Base-by-base conservation (phyloP, 2,329 filamentous ascomycete species). In the Scedosporium boydii region DNA sequence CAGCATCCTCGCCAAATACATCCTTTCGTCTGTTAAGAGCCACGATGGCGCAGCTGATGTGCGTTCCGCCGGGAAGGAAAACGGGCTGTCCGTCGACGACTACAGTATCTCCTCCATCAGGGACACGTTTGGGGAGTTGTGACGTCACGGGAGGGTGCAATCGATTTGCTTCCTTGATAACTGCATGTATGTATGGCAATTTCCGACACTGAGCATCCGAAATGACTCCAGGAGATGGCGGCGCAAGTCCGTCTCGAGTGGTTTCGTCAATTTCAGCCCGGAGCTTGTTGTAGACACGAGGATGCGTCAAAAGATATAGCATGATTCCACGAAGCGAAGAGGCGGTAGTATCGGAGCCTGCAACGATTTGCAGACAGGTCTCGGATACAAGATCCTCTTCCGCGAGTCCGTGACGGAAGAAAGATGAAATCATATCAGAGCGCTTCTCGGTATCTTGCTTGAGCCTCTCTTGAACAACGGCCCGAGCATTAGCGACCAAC, bases 301-400 rank as follows among this genome's bases (percentile, higher is more conserved):
- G 79, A 21, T 76, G 78, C n/a, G 77, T 80, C 18, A 80, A 76
- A 61, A 86, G 68, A 67, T 82, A 77, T 18, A 85, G 75, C 62
- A 86, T 65, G 1, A 77, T 82, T 46, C 78, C 74, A 1, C 83
- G 78, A 6, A 86, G 77, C 1, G 77, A 77, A 0, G 80, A 82
- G 0, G 83, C 81, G 0, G 82, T 83, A 3, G 82, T 85, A 64
- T 86, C 83, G 0, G 81, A 81, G 3, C 83, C 84, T 2, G 82
- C 83, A 4, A 83, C 73, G 67, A 76, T 73, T 62, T 77, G 72
- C 64, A 75, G 68, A 2, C 77, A 68, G 1, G 75, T 70, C 66
- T 78, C 78, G 58, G 82, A 80, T 53, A 80, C 74, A 53, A 72
- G 71, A 46, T 78, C 72, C 18, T 69, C 64, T 58, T 72, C 72